Evolutionary conservation across 345 rosid species (phyloP).

Genomic region (Anacardium occidentale): DNA sequence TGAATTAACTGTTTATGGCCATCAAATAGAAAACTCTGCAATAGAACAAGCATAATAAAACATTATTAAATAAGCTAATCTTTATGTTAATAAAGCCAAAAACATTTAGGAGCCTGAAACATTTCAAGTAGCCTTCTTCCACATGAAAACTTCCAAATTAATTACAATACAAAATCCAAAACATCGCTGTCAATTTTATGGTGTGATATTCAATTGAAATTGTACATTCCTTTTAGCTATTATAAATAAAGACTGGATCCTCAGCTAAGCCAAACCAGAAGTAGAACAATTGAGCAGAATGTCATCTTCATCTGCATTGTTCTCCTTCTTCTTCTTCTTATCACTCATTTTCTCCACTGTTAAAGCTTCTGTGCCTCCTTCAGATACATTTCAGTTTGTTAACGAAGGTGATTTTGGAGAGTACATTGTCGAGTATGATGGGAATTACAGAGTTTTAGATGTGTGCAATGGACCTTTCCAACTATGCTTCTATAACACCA

Average conservation of each 20-base stretch:
- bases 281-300: not conserved
- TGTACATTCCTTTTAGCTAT: too few species aligned
- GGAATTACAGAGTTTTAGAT: constrained; percentile 28
- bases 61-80: too few species aligned
- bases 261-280: not conserved
- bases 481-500: constrained; percentile 60
- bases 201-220: too few species aligned
- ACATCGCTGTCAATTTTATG: too few species aligned
- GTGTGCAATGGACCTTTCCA: constrained; percentile 40
- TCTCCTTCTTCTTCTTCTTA: constrained; percentile 10
- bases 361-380: constrained; percentile 38
- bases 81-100: too few species aligned
- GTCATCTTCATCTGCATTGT: constrained; percentile 13
- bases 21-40: too few species aligned
- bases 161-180: too few species aligned
- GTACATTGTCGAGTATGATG: constrained; percentile 35
- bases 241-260: not conserved
- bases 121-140: too few species aligned
- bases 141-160: too few species aligned
- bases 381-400: constrained; percentile 32
- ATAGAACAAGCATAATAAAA: too few species aligned
- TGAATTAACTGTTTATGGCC: too few species aligned
- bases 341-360: constrained; percentile 19
- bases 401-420: constrained; percentile 44
- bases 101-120: too few species aligned